Evolutionary conservation across 345 rosid species (phyloP).

Genomic region (Aquilaria malaccensis): DNA sequence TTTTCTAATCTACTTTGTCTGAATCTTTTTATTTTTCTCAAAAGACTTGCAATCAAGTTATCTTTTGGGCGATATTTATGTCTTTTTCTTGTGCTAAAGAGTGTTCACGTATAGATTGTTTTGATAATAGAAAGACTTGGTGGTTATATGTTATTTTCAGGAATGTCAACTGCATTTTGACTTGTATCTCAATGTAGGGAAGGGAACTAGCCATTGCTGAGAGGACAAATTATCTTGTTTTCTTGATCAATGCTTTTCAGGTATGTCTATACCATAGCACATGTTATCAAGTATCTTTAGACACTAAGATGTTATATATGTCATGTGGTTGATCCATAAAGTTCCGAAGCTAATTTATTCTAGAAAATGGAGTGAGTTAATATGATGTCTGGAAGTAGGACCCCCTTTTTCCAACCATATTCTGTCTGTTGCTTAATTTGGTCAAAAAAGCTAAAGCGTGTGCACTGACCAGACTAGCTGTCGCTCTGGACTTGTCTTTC

Average conservation of each 20-base stretch:
- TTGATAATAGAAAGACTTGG: constrained; percentile 6
- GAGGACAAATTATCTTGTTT: constrained; percentile 90
- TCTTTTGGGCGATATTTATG: not conserved
- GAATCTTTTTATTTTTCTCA: not conserved
- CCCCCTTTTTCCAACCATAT: no score
- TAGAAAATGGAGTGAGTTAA: no score
- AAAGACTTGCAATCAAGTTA: not conserved
- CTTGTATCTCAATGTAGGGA: constrained; percentile 41
- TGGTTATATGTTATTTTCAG: not conserved
- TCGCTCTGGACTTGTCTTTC: no score
- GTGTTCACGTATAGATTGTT: no score
- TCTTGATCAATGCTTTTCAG: constrained; percentile 98
- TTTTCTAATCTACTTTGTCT: not conserved
- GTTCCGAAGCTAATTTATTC: no score
- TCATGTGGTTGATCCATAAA: no score
- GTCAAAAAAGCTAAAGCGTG: no score
- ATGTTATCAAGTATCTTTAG: constrained; percentile 5
- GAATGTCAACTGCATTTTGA: constrained; percentile 7
- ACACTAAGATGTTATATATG: not conserved
- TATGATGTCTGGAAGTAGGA: no score
- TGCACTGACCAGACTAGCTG: no score
- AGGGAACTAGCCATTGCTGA: constrained; percentile 75
- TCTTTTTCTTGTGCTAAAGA: not conserved
- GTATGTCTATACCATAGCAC: constrained; percentile 33
- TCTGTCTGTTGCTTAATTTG: no score